Percentiles rank a stretch among this genome's conserved stretches.
These are phyloP conservation scores for Magnolia sinica DNA, from an alignment of 164 flowering plant species.

Conservation along the genomic window DNA sequence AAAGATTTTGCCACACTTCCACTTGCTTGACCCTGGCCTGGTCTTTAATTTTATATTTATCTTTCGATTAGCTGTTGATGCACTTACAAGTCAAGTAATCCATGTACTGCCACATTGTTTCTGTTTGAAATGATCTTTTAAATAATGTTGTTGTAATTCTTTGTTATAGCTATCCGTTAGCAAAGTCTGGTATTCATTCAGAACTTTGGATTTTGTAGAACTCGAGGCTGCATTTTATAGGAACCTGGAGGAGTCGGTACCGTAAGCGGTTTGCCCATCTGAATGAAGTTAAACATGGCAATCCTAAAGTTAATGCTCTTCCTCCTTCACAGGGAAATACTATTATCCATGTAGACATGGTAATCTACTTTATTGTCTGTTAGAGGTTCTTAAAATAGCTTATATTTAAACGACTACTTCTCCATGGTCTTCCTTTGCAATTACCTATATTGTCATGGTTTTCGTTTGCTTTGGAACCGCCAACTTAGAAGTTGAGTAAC, in stretches of 20 bases:
- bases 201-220: conserved; percentile 36
- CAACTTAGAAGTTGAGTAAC: not conserved
- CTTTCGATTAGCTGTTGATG: not conserved
- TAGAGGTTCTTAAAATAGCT: not conserved
- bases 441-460: not conserved
- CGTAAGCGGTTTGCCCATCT: conserved; percentile 67
- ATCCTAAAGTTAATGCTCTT: conserved; percentile 21
- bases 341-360: conserved; percentile 90
- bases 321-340: conserved; percentile 23
- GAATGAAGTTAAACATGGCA: conserved; percentile 24
- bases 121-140: not conserved
- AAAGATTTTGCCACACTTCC: not conserved
- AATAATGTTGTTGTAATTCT: not conserved
- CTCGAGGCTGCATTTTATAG: conserved; percentile 95
- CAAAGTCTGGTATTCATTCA: not conserved
- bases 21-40: not conserved
- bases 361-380: conserved; percentile 25
- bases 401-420: not conserved
- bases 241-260: conserved; percentile 95
- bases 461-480: not conserved
- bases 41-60: not conserved
- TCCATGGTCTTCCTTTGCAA: not conserved
- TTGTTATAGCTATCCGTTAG: not conserved
- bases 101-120: not conserved
- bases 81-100: not conserved